Conservation (phyloP, 805 yeast species). For the Saccharomyces kudriavzevii region DNA sequence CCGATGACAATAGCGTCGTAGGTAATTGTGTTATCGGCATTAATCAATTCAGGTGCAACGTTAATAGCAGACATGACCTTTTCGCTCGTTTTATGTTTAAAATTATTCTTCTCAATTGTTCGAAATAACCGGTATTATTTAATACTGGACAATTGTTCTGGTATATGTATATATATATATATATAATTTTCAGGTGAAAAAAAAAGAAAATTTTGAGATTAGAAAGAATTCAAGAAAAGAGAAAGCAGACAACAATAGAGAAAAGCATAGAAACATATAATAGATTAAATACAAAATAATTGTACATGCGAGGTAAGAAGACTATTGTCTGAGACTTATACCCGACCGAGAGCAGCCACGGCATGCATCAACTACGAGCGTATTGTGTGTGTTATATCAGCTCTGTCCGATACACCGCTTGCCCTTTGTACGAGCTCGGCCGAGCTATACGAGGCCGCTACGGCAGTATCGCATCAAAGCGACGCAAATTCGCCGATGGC, state of each 20-base stretch:
- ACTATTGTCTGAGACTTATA: not conserved
- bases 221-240: not conserved
- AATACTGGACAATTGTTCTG: not conserved
- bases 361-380: not conserved
- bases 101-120: not conserved
- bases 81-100: not conserved
- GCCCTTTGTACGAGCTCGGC: not conserved
- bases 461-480: not conserved
- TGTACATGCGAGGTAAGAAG: not conserved
- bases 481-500: slow-evolving; percentile 1
- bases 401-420: not conserved
- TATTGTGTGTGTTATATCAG: not conserved
- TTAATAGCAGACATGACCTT: not conserved
- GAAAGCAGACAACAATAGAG: not conserved
- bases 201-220: not conserved
- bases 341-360: not conserved
- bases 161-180: not conserved
- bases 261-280: not conserved
- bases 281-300: not conserved
- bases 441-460: not conserved
- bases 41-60: slow-evolving; percentile 11
- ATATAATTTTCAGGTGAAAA: not conserved
- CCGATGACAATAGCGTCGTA: slow-evolving; percentile 89
- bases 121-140: not conserved
- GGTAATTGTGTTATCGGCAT: slow-evolving; percentile 25